Conservation (phyloP, 176 grass and related monocot genomes). For the Dactylis glomerata region DNA sequence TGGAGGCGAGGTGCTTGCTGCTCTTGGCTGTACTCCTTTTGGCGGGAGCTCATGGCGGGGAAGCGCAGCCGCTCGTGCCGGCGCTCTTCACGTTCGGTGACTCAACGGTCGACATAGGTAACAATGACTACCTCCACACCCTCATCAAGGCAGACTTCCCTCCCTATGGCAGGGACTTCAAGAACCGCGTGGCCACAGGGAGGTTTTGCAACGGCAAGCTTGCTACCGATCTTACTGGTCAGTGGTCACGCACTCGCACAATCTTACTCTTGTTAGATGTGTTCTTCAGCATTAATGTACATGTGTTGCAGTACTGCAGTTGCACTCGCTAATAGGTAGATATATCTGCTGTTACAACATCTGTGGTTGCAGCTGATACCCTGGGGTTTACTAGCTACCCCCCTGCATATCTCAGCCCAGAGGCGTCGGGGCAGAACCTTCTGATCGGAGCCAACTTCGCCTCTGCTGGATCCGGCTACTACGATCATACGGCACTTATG, state of each 20-base stretch:
- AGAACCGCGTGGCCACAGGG: slow-evolving; percentile 63
- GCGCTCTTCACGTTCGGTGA: slow-evolving; percentile 81
- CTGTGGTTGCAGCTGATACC: slow-evolving; percentile 59
- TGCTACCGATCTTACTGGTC: slow-evolving; percentile 90
- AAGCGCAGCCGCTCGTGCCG: slow-evolving; percentile 74
- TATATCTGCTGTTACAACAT: background rate
- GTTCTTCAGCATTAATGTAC: background rate
- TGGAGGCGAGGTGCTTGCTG: slow-evolving; percentile 24
- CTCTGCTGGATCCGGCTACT: slow-evolving; percentile 89
- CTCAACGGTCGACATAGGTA: slow-evolving; percentile 82
- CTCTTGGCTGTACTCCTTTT: slow-evolving; percentile 40
- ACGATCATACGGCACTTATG: slow-evolving; percentile 65
- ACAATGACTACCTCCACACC: slow-evolving; percentile 87
- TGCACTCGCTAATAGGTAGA: background rate
- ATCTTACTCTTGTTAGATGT: background rate
- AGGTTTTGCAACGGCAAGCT: slow-evolving; percentile 98
- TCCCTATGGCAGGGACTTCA: slow-evolving; percentile 88
- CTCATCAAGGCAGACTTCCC: slow-evolving; percentile 82
- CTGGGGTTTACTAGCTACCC: slow-evolving; percentile 75
- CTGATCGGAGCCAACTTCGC: slow-evolving; percentile 93
- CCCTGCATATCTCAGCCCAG: slow-evolving; percentile 76
- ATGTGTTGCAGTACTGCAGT: background rate
- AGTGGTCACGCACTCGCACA: background rate
- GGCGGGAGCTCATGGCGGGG: slow-evolving; percentile 9
- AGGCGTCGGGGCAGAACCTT: slow-evolving; percentile 81